Evolutionary conservation across 2,329 filamentous ascomycete genomes (phyloP), one percentile per base, ranked within the genome.

Genomic region (Penicillium sp.): DNA sequence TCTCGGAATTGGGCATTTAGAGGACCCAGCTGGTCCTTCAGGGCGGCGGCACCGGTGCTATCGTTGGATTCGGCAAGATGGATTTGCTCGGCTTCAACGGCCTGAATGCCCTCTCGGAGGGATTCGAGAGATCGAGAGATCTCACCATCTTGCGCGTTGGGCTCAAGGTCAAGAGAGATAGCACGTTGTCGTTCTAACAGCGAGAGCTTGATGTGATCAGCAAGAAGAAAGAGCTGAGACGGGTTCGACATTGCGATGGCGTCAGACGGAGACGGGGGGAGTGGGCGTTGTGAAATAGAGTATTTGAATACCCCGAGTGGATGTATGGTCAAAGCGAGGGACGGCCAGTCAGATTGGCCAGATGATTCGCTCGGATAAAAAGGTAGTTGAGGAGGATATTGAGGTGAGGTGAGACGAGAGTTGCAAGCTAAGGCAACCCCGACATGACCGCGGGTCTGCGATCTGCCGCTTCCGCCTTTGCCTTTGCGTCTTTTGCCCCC

Each of bases 201-300:
- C 13, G 92, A 96, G 58, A 97, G 85, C 77, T 97, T 97, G 81
- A 97, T 90, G 76, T 97, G 93, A 77, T 99, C 94, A 68, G 92
- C 91, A 54, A 97, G 86, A 50, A 97, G 88, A 72, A 92, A 91
- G 63, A 97, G 87, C 75, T 97, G 92, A 13, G 82, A 81, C 46
- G 84, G 80, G 63, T 81, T 84, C 55, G 79, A 71, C 76, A 79
- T 80, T 24, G 67, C 71, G 65, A 72, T 73, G 50, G 29, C 28
- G 54, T 56, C 54, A 49, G 58, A 47, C 36, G 47, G 26, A 42
- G 40, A 52, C 42, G 51, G 26, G 47, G 33, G 23, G 49, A 39
- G 33, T 28, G 23, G 37, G 31, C 5, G 40, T 28, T 33, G 28
- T 46, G 14, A 48, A 16, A 21, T 39, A n/a, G 34, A 49, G 45